Base-by-base conservation (phyloP, 1,284 basidiomycete genomes). In the Albatrellus sp. region DNA sequence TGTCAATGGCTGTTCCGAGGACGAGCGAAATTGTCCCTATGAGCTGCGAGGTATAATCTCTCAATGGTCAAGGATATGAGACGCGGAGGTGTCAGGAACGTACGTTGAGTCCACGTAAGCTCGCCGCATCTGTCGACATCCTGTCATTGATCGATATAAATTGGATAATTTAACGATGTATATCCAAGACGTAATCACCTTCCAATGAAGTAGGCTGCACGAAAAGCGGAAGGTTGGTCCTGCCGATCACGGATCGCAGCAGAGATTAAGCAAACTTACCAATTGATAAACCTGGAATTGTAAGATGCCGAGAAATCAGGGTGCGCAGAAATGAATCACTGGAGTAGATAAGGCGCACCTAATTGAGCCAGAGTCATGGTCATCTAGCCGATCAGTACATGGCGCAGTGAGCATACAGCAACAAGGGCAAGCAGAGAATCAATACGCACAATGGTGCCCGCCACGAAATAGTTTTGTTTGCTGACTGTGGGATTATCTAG, bases 381-480 rank as follows among this genome's bases (percentile, higher is more conserved):
- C 33, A 52, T 40, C 48, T 52, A 16, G 17, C 35, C 24, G 38
- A 40, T 8, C 39, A 17, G 33, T 19, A 39, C 24, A n/a, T 3
- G 13, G 29, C 14, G 29, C 36, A 44, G 5, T 33, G 11, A 37
- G 14, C 16, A 37, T n/a, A n/a, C 32, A 33, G 10, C 10, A 10
- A 33, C 10, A 33, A 33, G 10, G 11, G 8, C n/a, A 24, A 24
- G 19, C 9, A 20, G n/a, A 34, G 37, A 10, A 46, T 45, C 17
- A 46, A 5, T 32, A 61, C 79, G 55, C 46, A 82, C 80, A 46
- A 83, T 69, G 37, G 72, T 43, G 1, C 59, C 66, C 0, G 76
- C 77, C 19, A 80, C 65, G 47, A n/a, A n/a, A n/a, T n/a, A n/a
- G n/a, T n/a, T n/a, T n/a, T n/a, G n/a, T n/a, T n/a, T n/a, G n/a